Conservation (phyloP, 495 filamentous ascomycete genomes). For the Pyronema domesticum region DNA sequence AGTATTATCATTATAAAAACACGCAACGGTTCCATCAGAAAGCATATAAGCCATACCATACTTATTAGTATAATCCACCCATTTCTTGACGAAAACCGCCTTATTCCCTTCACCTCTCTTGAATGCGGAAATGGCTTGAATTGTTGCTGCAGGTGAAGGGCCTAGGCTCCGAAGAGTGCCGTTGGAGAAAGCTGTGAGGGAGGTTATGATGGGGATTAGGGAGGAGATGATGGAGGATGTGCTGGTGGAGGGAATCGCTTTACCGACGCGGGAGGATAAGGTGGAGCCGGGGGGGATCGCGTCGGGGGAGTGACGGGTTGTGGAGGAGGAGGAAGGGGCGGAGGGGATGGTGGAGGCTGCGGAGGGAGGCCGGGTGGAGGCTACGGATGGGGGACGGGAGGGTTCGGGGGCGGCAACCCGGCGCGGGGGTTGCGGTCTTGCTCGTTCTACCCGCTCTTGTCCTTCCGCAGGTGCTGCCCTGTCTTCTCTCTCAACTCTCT, state of each 20-base stretch:
- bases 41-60: constrained; percentile 76
- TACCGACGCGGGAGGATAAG: constrained; percentile 16
- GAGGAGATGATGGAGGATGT: constrained; percentile 17
- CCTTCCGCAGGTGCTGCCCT: not conserved
- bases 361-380: too few relatives aligned
- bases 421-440: too few relatives aligned
- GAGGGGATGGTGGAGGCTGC: not conserved
- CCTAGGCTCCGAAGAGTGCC: constrained; percentile 11
- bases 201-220: constrained; percentile 14
- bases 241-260: constrained; percentile 15
- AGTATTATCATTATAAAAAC: constrained; percentile 52
- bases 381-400: too few relatives aligned
- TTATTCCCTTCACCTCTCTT: constrained; percentile 16
- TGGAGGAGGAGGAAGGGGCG: not conserved
- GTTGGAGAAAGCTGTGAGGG: constrained; percentile 15
- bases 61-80: constrained; percentile 90
- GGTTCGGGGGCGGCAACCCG: too few relatives aligned
- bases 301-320: constrained; percentile 1
- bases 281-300: constrained; percentile 14
- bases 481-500: too few relatives aligned
- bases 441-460: not conserved
- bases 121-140: constrained; percentile 14
- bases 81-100: constrained; percentile 50
- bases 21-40: constrained; percentile 67
- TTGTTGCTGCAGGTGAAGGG: constrained; percentile 12